Evolutionary conservation across 805 yeast species (phyloP).

Genomic region (Candida germanica): DNA sequence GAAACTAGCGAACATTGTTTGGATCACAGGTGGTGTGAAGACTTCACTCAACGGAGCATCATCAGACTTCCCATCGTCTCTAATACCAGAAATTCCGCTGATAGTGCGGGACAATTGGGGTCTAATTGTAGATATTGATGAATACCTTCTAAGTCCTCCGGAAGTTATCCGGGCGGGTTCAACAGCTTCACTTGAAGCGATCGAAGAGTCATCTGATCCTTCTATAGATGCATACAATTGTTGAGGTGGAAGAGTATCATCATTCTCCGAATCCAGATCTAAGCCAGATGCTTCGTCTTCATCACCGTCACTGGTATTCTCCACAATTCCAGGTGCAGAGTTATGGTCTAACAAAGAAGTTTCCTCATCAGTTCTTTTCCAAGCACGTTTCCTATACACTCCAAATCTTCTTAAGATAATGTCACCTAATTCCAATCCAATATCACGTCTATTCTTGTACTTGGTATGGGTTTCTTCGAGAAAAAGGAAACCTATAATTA

Average conservation of each 20-base stretch:
- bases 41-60: conserved; percentile 14
- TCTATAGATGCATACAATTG: conserved; percentile 10
- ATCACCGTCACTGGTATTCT: not conserved
- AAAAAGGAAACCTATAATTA: conserved; percentile 30
- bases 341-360: not conserved
- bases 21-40: conserved; percentile 33
- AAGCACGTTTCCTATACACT: conserved; percentile 23
- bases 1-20: conserved; percentile 32
- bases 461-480: conserved; percentile 36
- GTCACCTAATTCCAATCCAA: conserved; percentile 39
- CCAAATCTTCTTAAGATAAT: conserved; percentile 24
- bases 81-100: conserved; percentile 13
- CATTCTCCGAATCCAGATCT: conserved; percentile 1
- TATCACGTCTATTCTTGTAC: conserved; percentile 21
- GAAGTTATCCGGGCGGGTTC: conserved; percentile 17
- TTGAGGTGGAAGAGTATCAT: conserved; percentile 7
- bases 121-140: conserved; percentile 8
- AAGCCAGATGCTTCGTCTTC: conserved; percentile 7
- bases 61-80: conserved; percentile 4
- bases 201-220: conserved; percentile 8
- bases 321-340: not conserved
- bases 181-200: conserved; percentile 7
- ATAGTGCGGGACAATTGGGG: conserved; percentile 11
- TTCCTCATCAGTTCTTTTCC: conserved; percentile 15
- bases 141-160: conserved; percentile 18